Evolutionary conservation across 345 rosid species (phyloP), one percentile per base, ranked within the genome.

Genomic region (Linum usitatissimum): DNA sequence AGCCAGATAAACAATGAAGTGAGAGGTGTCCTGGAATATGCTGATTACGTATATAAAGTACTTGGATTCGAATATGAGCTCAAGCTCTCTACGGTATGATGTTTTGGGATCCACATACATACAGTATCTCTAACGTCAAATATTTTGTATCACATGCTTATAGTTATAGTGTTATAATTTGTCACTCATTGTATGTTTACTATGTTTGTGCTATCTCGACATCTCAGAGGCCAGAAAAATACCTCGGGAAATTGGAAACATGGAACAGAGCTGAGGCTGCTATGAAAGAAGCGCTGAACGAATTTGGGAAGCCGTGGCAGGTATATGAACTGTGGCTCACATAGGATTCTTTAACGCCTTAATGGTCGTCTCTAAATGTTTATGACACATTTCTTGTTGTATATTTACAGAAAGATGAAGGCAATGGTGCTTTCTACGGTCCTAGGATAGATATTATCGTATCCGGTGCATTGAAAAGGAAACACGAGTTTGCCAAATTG

Each of bases 381-480:
- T 23, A 23, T 23, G 28, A 23, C 28, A 23, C 28, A 23, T 1
- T 23, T 23, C 19, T 60, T 18, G 48, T 60, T 34, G 42, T 6
- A n/a, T 74, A n/a, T 74, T 67, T 56, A 64, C 86, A 94, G 99
- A 70, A 84, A 60, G 73, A 90, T 68, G 95, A 86, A 76, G 99
- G 87, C 40, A 96, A 93, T 76, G 97, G 99, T 34, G 99, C 99
- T 63, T 93, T 93, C 69, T 93, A 93, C 73, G 99, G 99, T 58
- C 99, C 99, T 6, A 93, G 90, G 78, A 93, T 93, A 70, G 99
- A 93, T 71, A 93, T 90, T 60, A 90, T 95, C 57, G 97, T 94
- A 39, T 93, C 97, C 62, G 97, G 87, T 79, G 97, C 96, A 39
- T 65, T 90, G 78, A 90, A 87, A 30, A 83, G 99, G 74, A 93